Base-by-base conservation (phyloP, 176 grass and related monocot species). In the Triticum timopheevii region DNA sequence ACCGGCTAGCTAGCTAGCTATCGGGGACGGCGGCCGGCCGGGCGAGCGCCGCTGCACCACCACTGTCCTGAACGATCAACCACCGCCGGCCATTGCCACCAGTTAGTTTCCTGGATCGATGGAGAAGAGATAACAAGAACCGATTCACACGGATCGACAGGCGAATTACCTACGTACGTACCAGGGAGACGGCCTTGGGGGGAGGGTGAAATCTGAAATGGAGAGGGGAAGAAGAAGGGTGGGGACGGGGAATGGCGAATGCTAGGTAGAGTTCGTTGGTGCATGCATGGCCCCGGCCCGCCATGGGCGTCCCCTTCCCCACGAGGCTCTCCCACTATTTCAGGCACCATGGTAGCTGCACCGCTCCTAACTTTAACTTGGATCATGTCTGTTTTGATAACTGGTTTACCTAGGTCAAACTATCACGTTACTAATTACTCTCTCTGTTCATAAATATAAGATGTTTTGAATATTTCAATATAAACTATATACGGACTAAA, bases 291-390 rank as follows among this genome's bases (percentile, higher is more conserved):
- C 64, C 13, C 19, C 69, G 13, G 73, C 72, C 38, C 35, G 62
- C 24, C 77, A 77, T 63, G 75, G 9, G 63, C 25, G 64, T 47
- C 28, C 23, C 71, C 52, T 56, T 56, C 71, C 73, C 27, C 47
- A 28, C 74, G 74, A 77, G 47, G 47, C 74, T 6, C 25, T 52
- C 73, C 66, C 84, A 35, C 89, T 75, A 84, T 90, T 90, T 87
- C 75, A 74, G 84, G 80, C 89, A 74, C 81, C 33, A 87, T 66
- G n/a, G 56, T 78, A 72, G 84, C 89, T 83, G 73, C 73, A 35
- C 79, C 73, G 71, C 65, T 67, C 79, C 79, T 49, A 81, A 81
- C 79, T 67, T 81, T 67, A 67, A 33, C 79, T 49, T 65, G 4
- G 23, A 75, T 28, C 72, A 74, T 30, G 15, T 3, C 6, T 77